These are phyloP conservation scores for Emergomyces africanus DNA, from an alignment of 2,329 filamentous ascomycete species.

Conservation along the genomic window DNA sequence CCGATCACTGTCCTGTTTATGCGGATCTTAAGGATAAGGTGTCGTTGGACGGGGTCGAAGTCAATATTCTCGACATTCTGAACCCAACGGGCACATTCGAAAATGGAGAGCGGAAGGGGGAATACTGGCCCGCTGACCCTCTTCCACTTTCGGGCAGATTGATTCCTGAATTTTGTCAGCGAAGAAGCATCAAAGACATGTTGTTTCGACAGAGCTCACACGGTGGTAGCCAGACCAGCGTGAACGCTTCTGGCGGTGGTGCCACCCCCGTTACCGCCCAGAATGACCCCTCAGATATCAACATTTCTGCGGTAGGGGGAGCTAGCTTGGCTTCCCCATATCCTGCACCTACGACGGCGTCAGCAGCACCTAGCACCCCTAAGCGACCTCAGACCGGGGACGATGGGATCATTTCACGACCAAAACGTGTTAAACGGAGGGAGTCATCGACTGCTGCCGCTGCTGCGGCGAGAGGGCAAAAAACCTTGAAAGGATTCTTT, in stretches of 20 bases:
- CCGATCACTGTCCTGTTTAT: conserved; percentile 92
- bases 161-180: conserved; percentile 75
- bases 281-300: background rate
- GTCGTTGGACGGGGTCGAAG: conserved; percentile 33
- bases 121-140: conserved; percentile 54
- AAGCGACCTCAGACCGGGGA: conserved; percentile 29
- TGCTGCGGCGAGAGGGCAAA: conserved; percentile 37
- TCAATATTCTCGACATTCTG: conserved; percentile 57
- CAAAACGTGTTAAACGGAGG: conserved; percentile 39
- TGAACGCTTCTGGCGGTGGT: background rate
- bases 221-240: background rate
- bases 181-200: conserved; percentile 86
- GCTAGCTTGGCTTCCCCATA: background rate
- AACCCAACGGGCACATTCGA: conserved; percentile 63
- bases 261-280: background rate
- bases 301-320: background rate
- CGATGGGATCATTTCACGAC: conserved; percentile 16
- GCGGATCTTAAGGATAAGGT: conserved; percentile 57
- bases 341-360: background rate
- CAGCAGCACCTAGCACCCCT: conserved; percentile 5
- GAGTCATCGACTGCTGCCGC: conserved; percentile 16
- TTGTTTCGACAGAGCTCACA: conserved; percentile 44
- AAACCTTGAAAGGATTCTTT: conserved; percentile 69
- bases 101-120: conserved; percentile 49
- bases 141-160: conserved; percentile 67